Base-by-base conservation (phyloP, 352 stramenopile genomes). In the Globisporangium cederbergense region DNA sequence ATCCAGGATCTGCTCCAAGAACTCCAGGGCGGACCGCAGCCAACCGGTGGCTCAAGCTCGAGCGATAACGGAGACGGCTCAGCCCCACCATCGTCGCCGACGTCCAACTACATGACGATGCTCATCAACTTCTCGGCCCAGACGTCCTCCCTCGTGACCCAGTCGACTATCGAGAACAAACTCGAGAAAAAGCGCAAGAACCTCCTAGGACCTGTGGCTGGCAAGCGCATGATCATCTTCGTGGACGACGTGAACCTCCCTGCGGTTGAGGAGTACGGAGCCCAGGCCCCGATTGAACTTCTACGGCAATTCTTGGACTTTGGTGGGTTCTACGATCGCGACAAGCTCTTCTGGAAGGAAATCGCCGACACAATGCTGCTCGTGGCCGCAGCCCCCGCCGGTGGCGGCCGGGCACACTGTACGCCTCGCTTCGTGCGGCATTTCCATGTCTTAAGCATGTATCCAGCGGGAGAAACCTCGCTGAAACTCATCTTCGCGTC, bases 301-400 rank as follows among this genome's bases (percentile, higher is more conserved):
- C 66, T 98, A 54, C 81, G 96, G 0, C 95, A 98, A 52, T 97
- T 98, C 58, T 76, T 98, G 0, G 96, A 98, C 65, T 97, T 97
- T 58, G 93, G 96, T 22, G 96, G 96, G 4, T 98, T 98, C 60
- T 98, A 98, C 76, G 96, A 98, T 64, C 86, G 95, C 13, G 91
- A 98, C 63, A 98, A 98, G 67, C 79, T 98, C 0, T 98, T 98
- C 62, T 98, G 94, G 90, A 98, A 98, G 67, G 90, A 98, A 43
- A 97, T 98, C 14, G 81, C 81, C 11, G 90, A 98, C 64, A 98
- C 91, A 3, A 92, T 97, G 77, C 66, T 98, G 18, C 75, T 98
- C 1, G 88, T 90, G 0, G 85, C 89, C 3, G 95, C 95, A 10
- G 95, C 96, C 3, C 95, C 96, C 0, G 95, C 96, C 1, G 95